These are phyloP conservation scores for Afroboletus lepidellus DNA, from an alignment of 1,284 basidiomycete species.

Conservation along the genomic window DNA sequence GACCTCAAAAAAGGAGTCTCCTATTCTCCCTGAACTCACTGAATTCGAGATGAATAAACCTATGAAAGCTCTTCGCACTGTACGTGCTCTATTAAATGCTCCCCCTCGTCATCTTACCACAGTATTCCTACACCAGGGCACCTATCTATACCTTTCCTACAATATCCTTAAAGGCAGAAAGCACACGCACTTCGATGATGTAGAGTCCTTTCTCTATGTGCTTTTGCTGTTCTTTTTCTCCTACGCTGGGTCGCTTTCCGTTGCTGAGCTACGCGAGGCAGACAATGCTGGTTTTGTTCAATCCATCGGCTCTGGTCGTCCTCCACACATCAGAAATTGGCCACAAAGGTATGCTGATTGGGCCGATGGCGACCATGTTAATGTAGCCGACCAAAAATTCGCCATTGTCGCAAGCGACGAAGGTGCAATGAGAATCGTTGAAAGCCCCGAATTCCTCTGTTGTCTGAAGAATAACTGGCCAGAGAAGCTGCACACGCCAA, in stretches of 20 bases:
- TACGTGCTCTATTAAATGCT: neutral
- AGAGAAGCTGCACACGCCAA: neutral
- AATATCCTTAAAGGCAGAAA: neutral
- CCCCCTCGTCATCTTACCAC: no score
- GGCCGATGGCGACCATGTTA: neutral
- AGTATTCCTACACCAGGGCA: no score
- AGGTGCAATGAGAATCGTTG: neutral
- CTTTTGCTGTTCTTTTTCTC: neutral
- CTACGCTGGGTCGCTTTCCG: slow-evolving; percentile 1
- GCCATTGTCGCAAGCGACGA: neutral
- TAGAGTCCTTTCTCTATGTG: neutral
- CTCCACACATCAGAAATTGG: neutral
- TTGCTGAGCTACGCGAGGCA: neutral
- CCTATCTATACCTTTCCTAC: neutral
- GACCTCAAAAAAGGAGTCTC: neutral
- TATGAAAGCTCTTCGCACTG: neutral
- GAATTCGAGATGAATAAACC: no score
- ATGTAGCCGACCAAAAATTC: neutral
- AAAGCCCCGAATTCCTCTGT: neutral
- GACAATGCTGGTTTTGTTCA: neutral
- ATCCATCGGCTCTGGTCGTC: neutral
- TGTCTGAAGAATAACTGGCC: slow-evolving; percentile 7
- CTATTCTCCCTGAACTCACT: no score
- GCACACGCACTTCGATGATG: neutral
- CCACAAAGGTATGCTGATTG: neutral